A percentile compares a stretch with the other conserved stretches of the same genome.
phyloP scores from a whole-genome alignment of 164 flowering plant species.

The Vitis cinerea region DNA sequence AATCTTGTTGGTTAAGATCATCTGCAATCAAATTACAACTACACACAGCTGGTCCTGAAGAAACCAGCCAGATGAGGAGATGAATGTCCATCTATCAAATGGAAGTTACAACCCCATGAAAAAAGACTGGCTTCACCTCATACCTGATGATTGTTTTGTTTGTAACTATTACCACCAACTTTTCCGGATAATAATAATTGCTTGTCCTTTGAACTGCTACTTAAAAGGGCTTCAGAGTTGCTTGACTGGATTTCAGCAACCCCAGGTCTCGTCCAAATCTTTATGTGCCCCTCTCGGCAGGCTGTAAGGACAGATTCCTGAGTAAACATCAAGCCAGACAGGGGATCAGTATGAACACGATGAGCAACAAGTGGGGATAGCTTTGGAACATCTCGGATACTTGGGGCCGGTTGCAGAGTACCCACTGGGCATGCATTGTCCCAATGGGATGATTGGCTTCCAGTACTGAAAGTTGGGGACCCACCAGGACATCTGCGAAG shows the following conservation, averaged over 20 bases:
- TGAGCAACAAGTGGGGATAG: constrained; percentile 86
- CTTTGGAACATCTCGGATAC: constrained; percentile 94
- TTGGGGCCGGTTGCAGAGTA: constrained; percentile 89
- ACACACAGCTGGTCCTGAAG: constrained; percentile 3
- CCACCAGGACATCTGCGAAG: constrained; percentile 84
- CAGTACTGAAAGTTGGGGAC: constrained; percentile 85
- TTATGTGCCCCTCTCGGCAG: constrained; percentile 89
- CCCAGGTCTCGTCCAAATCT: constrained; percentile 91
- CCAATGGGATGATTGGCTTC: constrained; percentile 90
- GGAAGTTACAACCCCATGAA: constrained; percentile 14
- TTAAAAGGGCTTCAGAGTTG: constrained; percentile 43
- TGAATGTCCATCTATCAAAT: constrained; percentile 13
- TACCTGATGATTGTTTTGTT: constrained; percentile 23
- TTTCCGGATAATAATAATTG: constrained; percentile 29
- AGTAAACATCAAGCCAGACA: constrained; percentile 84
- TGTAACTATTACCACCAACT: constrained; percentile 43
- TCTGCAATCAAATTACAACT: constrained; percentile 12
- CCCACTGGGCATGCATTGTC: constrained; percentile 70
- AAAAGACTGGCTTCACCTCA: constrained; percentile 10
- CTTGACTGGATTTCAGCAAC: constrained; percentile 51
- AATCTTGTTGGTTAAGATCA: constrained; percentile 20
- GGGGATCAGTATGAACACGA: constrained; percentile 90
- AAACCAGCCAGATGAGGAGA: constrained; percentile 23
- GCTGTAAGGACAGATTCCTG: constrained; percentile 80
- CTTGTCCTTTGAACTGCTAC: constrained; percentile 60